These are phyloP conservation scores for Scheffersomyces illinoinensis DNA, from an alignment of 1,139 yeast genomes.

Conservation along the genomic window DNA sequence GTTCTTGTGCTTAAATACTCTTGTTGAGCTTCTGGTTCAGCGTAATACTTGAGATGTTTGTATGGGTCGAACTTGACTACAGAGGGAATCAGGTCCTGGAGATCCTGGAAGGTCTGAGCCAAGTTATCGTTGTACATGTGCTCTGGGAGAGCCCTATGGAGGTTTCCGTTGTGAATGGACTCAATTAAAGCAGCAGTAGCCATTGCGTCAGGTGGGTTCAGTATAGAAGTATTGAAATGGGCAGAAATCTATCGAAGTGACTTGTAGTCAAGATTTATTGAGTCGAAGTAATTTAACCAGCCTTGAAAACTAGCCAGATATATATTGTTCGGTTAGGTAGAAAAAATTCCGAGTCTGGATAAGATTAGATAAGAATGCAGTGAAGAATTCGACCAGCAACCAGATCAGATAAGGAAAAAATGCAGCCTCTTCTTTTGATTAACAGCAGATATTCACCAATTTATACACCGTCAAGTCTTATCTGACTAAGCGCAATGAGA, in stretches of 20 bases:
- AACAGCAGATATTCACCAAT: neutral
- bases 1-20: constrained; percentile 37
- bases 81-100: constrained; percentile 8
- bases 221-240: too few species aligned
- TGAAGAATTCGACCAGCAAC: neutral
- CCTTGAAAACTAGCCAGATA: neutral
- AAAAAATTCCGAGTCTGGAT: neutral
- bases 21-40: constrained; percentile 25
- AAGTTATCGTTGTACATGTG: constrained; percentile 15
- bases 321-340: neutral
- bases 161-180: constrained; percentile 20
- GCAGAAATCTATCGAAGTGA: neutral
- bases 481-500: neutral
- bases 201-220: constrained; percentile 2
- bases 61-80: constrained; percentile 39
- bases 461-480: neutral
- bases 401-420: neutral
- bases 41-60: constrained; percentile 41
- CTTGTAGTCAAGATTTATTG: too few species aligned
- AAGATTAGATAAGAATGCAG: neutral
- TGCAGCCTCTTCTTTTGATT: neutral
- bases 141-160: constrained; percentile 20
- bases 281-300: neutral
- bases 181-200: constrained; percentile 8
- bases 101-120: constrained; percentile 10